phyloP scores from a whole-genome alignment of 2,329 filamentous ascomycete genomes.

The Mycosphaerelloides madeirae region DNA sequence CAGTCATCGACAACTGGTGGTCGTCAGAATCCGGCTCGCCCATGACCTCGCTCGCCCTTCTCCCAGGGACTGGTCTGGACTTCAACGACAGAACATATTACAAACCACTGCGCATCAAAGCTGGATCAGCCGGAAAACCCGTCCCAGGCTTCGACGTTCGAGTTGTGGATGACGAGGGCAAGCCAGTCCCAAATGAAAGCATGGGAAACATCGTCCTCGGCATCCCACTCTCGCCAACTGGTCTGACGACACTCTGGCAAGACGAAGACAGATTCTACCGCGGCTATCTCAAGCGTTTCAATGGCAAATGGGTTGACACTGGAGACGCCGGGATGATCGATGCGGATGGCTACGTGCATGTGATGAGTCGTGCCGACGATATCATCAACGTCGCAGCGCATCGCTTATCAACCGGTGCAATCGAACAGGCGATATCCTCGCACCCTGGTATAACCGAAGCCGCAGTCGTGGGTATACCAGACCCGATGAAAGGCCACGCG shows the following conservation, averaged over 20 bases:
- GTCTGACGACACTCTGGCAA: constrained; percentile 78
- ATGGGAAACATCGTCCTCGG: constrained; percentile 92
- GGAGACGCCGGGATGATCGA: constrained; percentile 88
- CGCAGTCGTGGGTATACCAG: constrained; percentile 80
- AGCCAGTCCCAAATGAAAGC: constrained; percentile 62
- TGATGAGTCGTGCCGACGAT: constrained; percentile 69
- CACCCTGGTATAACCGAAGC: constrained; percentile 77
- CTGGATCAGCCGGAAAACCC: constrained; percentile 82
- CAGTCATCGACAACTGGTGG: constrained; percentile 71
- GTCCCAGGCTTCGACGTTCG: constrained; percentile 89
- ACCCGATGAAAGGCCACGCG: constrained; percentile 80
- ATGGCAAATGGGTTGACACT: constrained; percentile 81
- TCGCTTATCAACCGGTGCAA: constrained; percentile 78
- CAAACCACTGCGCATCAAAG: constrained; percentile 61
- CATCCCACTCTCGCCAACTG: constrained; percentile 77
- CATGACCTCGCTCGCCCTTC: constrained; percentile 61
- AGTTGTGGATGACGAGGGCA: constrained; percentile 74
- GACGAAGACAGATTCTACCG: constrained; percentile 83
- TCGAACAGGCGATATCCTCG: constrained; percentile 84
- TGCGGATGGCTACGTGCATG: constrained; percentile 56
- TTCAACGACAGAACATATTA: constrained; percentile 41
- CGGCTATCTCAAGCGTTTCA: constrained; percentile 77
- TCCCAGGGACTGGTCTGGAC: constrained; percentile 57
- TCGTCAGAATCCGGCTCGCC: constrained; percentile 66
- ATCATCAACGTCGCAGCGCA: constrained; percentile 96